Conservation (phyloP, 2,329 filamentous ascomycete species). For the Sclerotinia trifoliorum region DNA sequence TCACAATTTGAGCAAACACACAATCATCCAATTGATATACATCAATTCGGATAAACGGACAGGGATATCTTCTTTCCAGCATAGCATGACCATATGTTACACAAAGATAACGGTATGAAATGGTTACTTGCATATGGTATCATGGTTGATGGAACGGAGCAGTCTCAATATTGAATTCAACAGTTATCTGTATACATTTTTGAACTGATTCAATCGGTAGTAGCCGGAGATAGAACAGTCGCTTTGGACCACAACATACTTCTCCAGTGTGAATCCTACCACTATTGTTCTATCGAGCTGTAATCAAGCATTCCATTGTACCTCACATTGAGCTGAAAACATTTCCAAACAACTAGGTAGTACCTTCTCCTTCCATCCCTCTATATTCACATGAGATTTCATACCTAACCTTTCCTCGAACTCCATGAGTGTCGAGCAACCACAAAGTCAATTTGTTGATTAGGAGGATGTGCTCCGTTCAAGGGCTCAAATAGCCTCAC, state of each 20-base stretch:
- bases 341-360: neutral
- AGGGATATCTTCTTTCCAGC: neutral
- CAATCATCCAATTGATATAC: neutral
- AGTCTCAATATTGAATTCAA: constrained; percentile 12
- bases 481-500: neutral
- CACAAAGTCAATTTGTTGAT: neutral
- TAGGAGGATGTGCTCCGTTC: too few species aligned
- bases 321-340: neutral
- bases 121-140: constrained; percentile 22
- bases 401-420: neutral
- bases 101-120: constrained; percentile 18
- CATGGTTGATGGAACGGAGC: constrained; percentile 13
- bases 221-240: constrained; percentile 16
- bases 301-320: neutral
- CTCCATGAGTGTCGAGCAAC: neutral
- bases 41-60: neutral
- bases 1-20: neutral
- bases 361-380: neutral
- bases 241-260: constrained; percentile 3
- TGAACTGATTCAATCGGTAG: constrained; percentile 14
- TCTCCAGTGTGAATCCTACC: neutral
- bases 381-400: neutral
- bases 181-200: constrained; percentile 11
- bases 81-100: constrained; percentile 9
- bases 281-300: neutral